Evolutionary conservation across 495 filamentous ascomycete genomes (phyloP).

Genomic region (Trichodelitschia bisporula): DNA sequence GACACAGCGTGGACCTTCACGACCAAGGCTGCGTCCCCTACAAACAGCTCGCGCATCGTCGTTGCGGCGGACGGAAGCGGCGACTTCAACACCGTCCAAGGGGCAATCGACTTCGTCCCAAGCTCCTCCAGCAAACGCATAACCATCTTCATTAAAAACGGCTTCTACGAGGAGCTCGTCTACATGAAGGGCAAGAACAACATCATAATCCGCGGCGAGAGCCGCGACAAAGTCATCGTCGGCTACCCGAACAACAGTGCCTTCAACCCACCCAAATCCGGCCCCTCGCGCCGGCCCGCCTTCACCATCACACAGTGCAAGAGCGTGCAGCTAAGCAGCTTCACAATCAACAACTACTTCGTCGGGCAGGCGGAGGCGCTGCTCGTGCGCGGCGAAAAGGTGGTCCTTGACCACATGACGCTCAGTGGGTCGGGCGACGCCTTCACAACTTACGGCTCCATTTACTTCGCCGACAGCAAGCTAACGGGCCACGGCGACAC

Average conservation of each 20-base stretch:
- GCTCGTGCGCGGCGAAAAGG: constrained; percentile 1
- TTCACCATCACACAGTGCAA: constrained; percentile 1
- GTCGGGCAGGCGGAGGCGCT: constrained; percentile 3
- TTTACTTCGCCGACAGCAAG: constrained; percentile 2
- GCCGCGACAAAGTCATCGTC: constrained; percentile 1
- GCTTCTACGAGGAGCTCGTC: constrained; percentile 4
- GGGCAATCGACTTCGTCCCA: constrained; percentile 2
- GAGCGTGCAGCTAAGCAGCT: constrained; percentile 3
- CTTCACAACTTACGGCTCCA: constrained; percentile 4
- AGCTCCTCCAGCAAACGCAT: not conserved
- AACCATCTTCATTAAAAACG: constrained; percentile 3
- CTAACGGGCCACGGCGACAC: constrained; percentile 4
- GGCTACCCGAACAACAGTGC: constrained; percentile 5
- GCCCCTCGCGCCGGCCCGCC: constrained; percentile 3
- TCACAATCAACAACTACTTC: constrained; percentile 4
- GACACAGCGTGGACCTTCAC: not conserved
- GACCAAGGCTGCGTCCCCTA: not conserved
- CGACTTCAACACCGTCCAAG: constrained; percentile 4
- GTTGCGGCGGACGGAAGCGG: constrained; percentile 3
- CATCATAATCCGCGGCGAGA: constrained; percentile 3
- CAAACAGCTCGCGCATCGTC: not conserved
- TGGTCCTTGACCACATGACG: constrained; percentile 3
- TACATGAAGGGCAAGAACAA: constrained; percentile 3
- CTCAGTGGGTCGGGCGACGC: constrained; percentile 5
- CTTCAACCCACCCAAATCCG: constrained; percentile 4